Base-by-base conservation (phyloP, 169 alveolate genomes). In the Cytauxzoon felis region DNA sequence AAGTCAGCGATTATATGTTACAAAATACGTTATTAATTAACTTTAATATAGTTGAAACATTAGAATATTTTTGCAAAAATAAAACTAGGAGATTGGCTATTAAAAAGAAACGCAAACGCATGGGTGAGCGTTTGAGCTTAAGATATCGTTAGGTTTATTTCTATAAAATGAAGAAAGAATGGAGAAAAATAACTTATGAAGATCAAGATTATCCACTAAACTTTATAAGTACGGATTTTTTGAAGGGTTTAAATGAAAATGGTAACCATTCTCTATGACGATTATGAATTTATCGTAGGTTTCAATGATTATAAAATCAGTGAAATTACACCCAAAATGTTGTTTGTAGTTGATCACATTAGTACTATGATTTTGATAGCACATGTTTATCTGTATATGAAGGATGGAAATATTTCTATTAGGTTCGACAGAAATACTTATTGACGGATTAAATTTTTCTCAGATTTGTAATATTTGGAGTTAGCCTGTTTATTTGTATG, bases 111-210 rank as follows among this genome's bases (percentile, higher is more conserved):
- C 19, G 58, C 49, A 18, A 58, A 32, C 69, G 85, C 6, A 13
- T 62, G 51, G 85, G 85, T 27, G 79, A 75, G 45, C 49, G 85
- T 7, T 57, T 75, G 38, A 75, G 85, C 56, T 51, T 75, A 50
- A 26, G 85, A 16, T 75, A 75, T 67, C 49, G 85, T 6, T 75
- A 36, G 42, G 16, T 34, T 4, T 48, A 53, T 11, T 24, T 23
- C 47, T 18, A 19, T 16, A 13, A 36, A 29, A 19, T 78, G 42
- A n/a, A 34, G 58, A 60, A 42, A 72, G 40, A 52, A 62, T 32
- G 78, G 66, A 33, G 66, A 19, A 33, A 24, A 41, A 40, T 62
- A 30, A 47, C 54, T 56, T 72, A 72, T 40, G 58, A 72, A 34
- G 26, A 48, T 26, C 82, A 72, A 48, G 53, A 54, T 18, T 72